Percentiles rank a stretch among this genome's conserved stretches.
These are phyloP conservation scores for Mycena citricolor DNA, from an alignment of 1,284 basidiomycete species.

Conservation along the genomic window DNA sequence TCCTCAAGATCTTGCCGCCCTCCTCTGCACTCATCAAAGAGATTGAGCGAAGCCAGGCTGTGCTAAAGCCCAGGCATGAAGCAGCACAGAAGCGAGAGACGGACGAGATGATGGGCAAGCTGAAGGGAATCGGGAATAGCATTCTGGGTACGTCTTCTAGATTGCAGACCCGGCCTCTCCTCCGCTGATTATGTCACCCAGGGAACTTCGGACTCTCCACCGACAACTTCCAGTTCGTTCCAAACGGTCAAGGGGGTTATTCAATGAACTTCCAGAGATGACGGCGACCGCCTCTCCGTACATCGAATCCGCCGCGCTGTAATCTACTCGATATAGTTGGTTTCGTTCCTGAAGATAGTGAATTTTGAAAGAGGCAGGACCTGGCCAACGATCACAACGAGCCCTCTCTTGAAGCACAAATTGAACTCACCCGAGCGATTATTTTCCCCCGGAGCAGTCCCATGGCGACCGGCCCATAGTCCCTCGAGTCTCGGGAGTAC, in stretches of 20 bases:
- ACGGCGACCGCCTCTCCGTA: too few relatives aligned
- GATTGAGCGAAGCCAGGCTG: conserved; percentile 48
- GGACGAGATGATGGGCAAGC: conserved; percentile 87
- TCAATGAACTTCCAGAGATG: conserved; percentile 79
- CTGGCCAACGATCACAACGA: conserved; percentile 32
- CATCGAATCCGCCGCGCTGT: too few relatives aligned
- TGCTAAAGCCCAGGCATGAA: conserved; percentile 67
- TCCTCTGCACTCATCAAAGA: conserved; percentile 52
- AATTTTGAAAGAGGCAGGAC: conserved; percentile 51
- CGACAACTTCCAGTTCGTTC: conserved; percentile 93
- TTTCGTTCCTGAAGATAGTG: conserved; percentile 50
- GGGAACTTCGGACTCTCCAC: conserved; percentile 87
- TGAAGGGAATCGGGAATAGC: conserved; percentile 91
- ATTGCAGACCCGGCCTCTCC: neutral
- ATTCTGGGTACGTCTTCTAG: conserved; percentile 66
- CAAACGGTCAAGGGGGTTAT: conserved; percentile 91
- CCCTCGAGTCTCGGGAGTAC: conserved; percentile 83
- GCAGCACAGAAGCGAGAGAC: conserved; percentile 86
- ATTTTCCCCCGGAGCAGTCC: conserved; percentile 80
- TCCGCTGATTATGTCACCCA: conserved; percentile 30
- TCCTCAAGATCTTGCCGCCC: conserved; percentile 63
- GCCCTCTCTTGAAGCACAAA: neutral
- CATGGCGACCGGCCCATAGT: conserved; percentile 90
- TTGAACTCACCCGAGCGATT: conserved; percentile 64
- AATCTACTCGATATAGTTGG: conserved; percentile 47